Evolutionary conservation across 2,329 filamentous ascomycete species (phyloP), one percentile per base, ranked within the genome.

Genomic region (Pleurostoma richardsiae): DNA sequence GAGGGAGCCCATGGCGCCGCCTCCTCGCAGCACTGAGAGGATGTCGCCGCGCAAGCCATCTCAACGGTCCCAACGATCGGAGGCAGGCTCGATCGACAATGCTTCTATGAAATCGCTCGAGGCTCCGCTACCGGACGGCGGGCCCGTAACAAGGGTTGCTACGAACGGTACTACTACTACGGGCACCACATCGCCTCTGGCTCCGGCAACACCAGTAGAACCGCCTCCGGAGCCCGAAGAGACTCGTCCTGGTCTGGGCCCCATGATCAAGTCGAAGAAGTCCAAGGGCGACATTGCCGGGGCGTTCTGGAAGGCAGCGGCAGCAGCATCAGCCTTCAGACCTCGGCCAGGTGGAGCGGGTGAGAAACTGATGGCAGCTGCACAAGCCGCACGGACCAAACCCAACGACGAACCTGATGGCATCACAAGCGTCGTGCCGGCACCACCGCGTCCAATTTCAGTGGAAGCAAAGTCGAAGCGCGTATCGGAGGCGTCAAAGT

Each of bases 341-440:
- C 92, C 92, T 26, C 82, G 92, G 48, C 84, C 85, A 31, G 92
- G 92, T 48, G 92, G 91, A 53, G 91, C 90, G 27, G 90, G 83
- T 44, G 90, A 95, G 51, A 52, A 52, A 31, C 29, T 52, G n/a
- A 36, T 85, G 87, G 44, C 71, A 95, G 45, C 19, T 19, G 75
- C 86, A 46, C 80, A 84, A 44, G 73, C 77, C 51, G 70, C 76
- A 33, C 77, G 82, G 47, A 73, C 71, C 52, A 81, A 78, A 47
- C 64, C 67, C n/a, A 69, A 68, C 3, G 80, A 86, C 28, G 90
- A 86, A 4, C 87, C 90, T 5, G 91, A 96, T 68, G 92, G 91
- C 3, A 95, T 96, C 53, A 95, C 86, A 10, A 81, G 85, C 38
- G 91, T 96, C 36, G 86, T 96, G 27, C 88, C 88, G 28, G 88